These are phyloP conservation scores for Eucalyptus rudis DNA, from an alignment of 345 rosid genomes.

Conservation along the genomic window DNA sequence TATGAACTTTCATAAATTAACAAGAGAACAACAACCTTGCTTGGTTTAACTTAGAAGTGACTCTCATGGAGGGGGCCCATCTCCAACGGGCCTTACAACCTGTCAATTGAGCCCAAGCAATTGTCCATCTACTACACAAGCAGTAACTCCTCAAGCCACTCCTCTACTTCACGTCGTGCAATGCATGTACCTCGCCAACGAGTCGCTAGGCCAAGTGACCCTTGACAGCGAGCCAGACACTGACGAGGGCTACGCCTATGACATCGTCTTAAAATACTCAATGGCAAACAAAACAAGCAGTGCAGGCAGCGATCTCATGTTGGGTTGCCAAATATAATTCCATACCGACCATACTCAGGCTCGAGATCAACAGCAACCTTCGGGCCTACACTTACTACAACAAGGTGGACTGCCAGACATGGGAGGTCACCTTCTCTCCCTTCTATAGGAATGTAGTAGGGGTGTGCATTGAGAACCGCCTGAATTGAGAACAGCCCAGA, in stretches of 20 bases:
- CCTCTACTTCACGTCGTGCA: slow-evolving; percentile 2
- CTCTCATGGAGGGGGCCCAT: not conserved
- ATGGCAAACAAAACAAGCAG: not conserved
- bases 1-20: too few species aligned
- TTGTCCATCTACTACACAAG: slow-evolving; percentile 18
- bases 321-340: slow-evolving; percentile 18
- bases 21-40: too few species aligned
- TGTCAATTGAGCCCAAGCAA: slow-evolving; percentile 18
- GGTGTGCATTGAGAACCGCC: too few species aligned
- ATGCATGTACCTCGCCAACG: not conserved
- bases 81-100: slow-evolving; percentile 36
- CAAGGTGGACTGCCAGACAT: slow-evolving; percentile 14
- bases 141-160: slow-evolving; percentile 8
- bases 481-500: too few species aligned
- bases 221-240: not conserved
- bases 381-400: slow-evolving; percentile 20
- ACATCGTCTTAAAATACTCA: not conserved
- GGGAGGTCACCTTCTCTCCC: slow-evolving; percentile 26
- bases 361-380: slow-evolving; percentile 33
- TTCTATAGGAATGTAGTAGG: not conserved
- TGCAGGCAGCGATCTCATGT: not conserved
- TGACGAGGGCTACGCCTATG: slow-evolving; percentile 1
- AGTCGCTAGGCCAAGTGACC: not conserved
- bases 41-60: too few species aligned
- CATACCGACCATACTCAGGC: slow-evolving; percentile 19